Percentiles rank a stretch among this genome's conserved stretches.
Conservation (phyloP, 2,329 filamentous ascomycete species). For the Phoma sp. region DNA sequence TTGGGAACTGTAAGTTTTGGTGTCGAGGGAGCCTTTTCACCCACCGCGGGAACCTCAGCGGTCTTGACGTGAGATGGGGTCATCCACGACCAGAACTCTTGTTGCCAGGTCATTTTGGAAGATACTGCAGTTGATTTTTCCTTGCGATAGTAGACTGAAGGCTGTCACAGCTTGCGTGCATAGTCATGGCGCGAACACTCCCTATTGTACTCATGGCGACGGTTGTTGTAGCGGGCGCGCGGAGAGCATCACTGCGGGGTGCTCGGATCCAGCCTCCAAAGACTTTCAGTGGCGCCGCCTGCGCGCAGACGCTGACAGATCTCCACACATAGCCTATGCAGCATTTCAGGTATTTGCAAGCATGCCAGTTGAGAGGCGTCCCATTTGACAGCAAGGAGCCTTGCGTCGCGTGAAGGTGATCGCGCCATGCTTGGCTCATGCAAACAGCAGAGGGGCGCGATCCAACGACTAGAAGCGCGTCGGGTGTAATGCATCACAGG, state of each 20-base stretch:
- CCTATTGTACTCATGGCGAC: conserved; percentile 8
- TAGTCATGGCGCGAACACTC: background rate
- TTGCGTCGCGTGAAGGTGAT: background rate
- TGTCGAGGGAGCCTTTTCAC: conserved; percentile 64
- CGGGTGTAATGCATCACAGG: conserved; percentile 11
- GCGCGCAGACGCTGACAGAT: conserved; percentile 7
- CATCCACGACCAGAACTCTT: conserved; percentile 55
- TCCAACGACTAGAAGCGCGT: background rate
- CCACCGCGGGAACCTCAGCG: conserved; percentile 60
- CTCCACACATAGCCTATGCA: conserved; percentile 16
- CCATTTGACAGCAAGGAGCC: background rate
- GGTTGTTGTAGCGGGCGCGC: conserved; percentile 7
- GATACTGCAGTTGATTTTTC: background rate
- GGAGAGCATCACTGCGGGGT: conserved; percentile 18
- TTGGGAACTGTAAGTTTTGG: conserved; percentile 61
- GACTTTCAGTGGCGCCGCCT: conserved; percentile 4
- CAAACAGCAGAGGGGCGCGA: background rate
- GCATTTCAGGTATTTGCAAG: background rate
- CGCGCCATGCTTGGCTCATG: background rate
- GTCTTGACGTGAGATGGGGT: conserved; percentile 38
- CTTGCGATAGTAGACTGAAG: background rate
- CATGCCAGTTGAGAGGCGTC: background rate
- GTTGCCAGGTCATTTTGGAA: conserved; percentile 47
- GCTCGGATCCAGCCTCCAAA: conserved; percentile 8
- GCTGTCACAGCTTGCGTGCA: background rate